Conservation (phyloP, 257 asterid species). For the Solanum pennellii region DNA sequence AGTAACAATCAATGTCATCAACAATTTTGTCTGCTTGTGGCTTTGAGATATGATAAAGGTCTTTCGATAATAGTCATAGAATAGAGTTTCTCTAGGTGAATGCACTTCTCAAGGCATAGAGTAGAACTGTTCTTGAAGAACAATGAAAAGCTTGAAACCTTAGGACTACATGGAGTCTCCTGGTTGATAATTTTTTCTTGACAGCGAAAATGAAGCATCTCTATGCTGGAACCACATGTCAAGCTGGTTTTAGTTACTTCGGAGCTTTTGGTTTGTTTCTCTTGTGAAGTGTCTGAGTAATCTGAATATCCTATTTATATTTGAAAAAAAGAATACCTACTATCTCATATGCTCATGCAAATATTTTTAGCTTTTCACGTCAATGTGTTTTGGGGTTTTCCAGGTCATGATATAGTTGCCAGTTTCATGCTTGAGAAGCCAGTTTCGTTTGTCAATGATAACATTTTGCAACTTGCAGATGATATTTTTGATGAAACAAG, state of each 20-base stretch:
- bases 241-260: not conserved
- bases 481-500: constrained; percentile 77
- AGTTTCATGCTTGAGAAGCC: constrained; percentile 64
- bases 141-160: not conserved
- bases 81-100: not conserved
- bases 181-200: not conserved
- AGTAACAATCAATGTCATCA: not conserved
- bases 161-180: not conserved
- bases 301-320: not conserved
- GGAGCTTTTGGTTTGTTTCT: not conserved
- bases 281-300: not conserved
- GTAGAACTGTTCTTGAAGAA: not conserved
- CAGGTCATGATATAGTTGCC: constrained; percentile 83
- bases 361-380: not conserved
- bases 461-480: constrained; percentile 45
- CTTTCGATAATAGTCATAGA: not conserved
- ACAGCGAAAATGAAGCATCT: not conserved
- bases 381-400: not conserved
- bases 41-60: not conserved
- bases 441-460: constrained; percentile 45
- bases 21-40: not conserved
- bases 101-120: not conserved
- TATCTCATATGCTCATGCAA: not conserved
- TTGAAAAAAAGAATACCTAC: not conserved
- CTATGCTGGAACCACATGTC: not conserved